phyloP scores from a whole-genome alignment of 1,284 basidiomycete genomes.

The Ceratobasidium sp. region DNA sequence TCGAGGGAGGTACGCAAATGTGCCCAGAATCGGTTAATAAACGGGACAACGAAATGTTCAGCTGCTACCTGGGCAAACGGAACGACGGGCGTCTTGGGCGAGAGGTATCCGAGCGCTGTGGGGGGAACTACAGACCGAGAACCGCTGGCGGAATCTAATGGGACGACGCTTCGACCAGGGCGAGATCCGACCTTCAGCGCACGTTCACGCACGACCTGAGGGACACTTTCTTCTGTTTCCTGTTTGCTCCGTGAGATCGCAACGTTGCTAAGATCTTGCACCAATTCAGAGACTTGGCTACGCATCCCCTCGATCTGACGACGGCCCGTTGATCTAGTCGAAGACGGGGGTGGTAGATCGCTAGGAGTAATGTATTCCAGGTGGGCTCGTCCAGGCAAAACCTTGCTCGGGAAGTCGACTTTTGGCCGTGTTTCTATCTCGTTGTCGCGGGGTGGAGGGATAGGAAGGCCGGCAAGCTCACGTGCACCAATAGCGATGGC shows the following conservation, averaged over 20 bases:
- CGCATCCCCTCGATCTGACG: conserved; percentile 15
- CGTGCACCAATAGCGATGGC: conserved; percentile 87
- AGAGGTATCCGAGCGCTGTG: conserved; percentile 14
- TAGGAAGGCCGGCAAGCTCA: conserved; percentile 81
- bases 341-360: conserved; percentile 54
- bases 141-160: conserved; percentile 48
- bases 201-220: conserved; percentile 77
- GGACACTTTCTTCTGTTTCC: conserved; percentile 62
- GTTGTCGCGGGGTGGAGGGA: conserved; percentile 58
- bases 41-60: conserved; percentile 87
- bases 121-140: conserved; percentile 15
- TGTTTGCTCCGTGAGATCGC: conserved; percentile 71
- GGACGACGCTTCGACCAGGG: conserved; percentile 51
- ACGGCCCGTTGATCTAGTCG: conserved; percentile 43
- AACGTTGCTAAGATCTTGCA: conserved; percentile 70
- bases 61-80: conserved; percentile 82
- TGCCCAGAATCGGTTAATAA: conserved; percentile 92
- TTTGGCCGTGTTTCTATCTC: conserved; percentile 56
- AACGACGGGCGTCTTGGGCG: conserved; percentile 52
- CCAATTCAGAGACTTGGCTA: conserved; percentile 64
- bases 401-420: conserved; percentile 79
- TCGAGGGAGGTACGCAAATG: conserved; percentile 85
- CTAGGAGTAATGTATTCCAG: conserved; percentile 69
- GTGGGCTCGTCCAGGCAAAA: conserved; percentile 78
- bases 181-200: conserved; percentile 72